phyloP scores from a whole-genome alignment of 305 asterid species.

The Ilex paraguariensis region DNA sequence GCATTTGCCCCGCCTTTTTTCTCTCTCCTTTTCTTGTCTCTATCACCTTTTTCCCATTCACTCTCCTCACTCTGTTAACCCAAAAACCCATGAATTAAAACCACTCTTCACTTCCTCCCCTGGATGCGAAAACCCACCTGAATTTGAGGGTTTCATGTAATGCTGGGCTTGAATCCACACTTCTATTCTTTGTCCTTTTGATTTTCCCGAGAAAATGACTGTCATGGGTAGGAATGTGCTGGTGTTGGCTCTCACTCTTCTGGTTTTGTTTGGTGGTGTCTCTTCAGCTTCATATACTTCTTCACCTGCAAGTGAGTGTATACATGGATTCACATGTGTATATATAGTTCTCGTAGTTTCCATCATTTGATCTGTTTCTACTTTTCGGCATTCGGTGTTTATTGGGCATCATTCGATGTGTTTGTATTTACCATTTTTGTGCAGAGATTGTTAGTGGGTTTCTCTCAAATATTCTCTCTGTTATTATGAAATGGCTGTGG shows the following conservation, averaged over 20 bases:
- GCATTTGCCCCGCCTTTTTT: no score
- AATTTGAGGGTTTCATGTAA: no score
- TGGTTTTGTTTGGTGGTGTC: background rate
- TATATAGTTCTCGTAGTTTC: background rate
- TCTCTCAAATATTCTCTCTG: background rate
- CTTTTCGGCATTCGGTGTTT: background rate
- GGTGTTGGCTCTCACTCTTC: background rate
- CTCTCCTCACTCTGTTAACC: no score
- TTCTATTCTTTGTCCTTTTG: no score
- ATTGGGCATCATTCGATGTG: background rate
- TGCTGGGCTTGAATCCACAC: background rate
- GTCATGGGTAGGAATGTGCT: background rate
- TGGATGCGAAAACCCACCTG: no score
- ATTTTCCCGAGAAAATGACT: background rate
- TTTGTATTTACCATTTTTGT: background rate
- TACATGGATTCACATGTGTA: background rate
- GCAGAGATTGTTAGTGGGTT: conserved; percentile 2
- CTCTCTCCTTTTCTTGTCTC: no score
- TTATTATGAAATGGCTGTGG: conserved; percentile 1
- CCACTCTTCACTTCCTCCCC: background rate
- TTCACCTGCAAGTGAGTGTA: conserved; percentile 6
- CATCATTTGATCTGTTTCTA: background rate
- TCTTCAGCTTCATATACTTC: background rate
- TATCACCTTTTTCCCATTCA: no score
- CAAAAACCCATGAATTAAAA: no score